Base-by-base conservation (phyloP, 345 rosid species). In the Eucalyptus tenuipes region DNA sequence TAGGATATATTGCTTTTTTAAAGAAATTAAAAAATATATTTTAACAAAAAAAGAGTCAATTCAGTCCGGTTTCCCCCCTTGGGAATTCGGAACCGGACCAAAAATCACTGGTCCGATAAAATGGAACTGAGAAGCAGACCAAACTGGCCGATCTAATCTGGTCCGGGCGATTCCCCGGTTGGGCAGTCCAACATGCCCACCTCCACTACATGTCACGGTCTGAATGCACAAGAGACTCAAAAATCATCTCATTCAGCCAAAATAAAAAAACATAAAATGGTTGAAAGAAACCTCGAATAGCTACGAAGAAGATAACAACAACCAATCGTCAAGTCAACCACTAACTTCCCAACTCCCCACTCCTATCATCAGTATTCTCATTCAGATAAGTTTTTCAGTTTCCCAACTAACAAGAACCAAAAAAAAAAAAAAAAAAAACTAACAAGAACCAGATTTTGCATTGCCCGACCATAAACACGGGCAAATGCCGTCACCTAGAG, bases 31-130 rank as follows among this genome's bases (percentile, higher is more conserved):
- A 52, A 52, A 18, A 52, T 50, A 50, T 50, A 17, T 17, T 7
- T 49, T 1, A 0, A 7, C 7, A 20, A 18, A 49, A 52, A 52
- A 18, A 52, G 0, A 52, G 57, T 52, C 0, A 0, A 4, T 52
- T 52, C 4, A 0, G 10, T 52, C 25, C 0, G 1, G 2, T 52
- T 10, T n/a, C n/a, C 5, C 55, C 17, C 50, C 10, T 4, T 2
- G 2, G 2, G 4, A 52, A 52, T 52, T 18, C 5, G 2, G 1
- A 20, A 50, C 8, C 4, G 4, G 0, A 50, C 55, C 55, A 50
- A 50, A 50, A 50, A 50, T 50, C 55, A 17, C 9, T 2, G 1
- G n/a, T n/a, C n/a, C n/a, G n/a, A n/a, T n/a, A n/a, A n/a, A 50
- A 50, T 50, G 18, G 55, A 50, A 50, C 55, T 50, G 45, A 17